These are phyloP conservation scores for Eucalyptus sideroxylon DNA, from an alignment of 345 rosid genomes.

Conservation along the genomic window DNA sequence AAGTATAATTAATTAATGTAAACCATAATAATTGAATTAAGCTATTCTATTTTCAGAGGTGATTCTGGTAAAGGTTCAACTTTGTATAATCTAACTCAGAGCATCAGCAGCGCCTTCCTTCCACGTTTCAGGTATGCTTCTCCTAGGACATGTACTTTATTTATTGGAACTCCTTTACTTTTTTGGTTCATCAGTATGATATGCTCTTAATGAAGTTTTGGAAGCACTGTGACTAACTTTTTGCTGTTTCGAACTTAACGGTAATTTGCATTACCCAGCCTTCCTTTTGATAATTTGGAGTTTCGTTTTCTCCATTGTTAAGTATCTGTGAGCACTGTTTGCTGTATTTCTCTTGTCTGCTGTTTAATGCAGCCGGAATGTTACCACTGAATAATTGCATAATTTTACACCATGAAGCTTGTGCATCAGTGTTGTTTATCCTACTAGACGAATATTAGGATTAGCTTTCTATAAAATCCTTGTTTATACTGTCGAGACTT, in stretches of 20 bases:
- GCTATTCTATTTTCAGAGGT: slow-evolving; percentile 20
- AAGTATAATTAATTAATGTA: not conserved
- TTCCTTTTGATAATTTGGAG: not conserved
- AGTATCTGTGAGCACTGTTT: not conserved
- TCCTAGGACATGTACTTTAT: not conserved
- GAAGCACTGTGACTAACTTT: not conserved
- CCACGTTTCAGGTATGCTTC: slow-evolving; percentile 70
- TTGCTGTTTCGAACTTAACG: not conserved
- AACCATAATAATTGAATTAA: not conserved
- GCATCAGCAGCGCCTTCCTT: slow-evolving; percentile 64
- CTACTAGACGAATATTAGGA: not conserved
- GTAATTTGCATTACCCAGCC: not conserved
- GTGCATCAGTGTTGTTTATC: not conserved
- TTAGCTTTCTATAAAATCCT: not conserved
- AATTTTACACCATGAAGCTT: not conserved
- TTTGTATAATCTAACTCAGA: slow-evolving; percentile 42
- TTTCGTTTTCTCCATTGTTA: not conserved
- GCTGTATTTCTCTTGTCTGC: not conserved
- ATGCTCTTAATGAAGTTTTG: not conserved
- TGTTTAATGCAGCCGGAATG: not conserved
- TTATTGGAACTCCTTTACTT: not conserved
- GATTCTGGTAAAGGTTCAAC: slow-evolving; percentile 27
- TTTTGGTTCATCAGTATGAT: not conserved
- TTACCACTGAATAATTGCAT: not conserved
- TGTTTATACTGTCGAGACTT: not conserved